These are phyloP conservation scores for Aspergillus bridgeri DNA, from an alignment of 495 filamentous ascomycete species.

Conservation along the genomic window DNA sequence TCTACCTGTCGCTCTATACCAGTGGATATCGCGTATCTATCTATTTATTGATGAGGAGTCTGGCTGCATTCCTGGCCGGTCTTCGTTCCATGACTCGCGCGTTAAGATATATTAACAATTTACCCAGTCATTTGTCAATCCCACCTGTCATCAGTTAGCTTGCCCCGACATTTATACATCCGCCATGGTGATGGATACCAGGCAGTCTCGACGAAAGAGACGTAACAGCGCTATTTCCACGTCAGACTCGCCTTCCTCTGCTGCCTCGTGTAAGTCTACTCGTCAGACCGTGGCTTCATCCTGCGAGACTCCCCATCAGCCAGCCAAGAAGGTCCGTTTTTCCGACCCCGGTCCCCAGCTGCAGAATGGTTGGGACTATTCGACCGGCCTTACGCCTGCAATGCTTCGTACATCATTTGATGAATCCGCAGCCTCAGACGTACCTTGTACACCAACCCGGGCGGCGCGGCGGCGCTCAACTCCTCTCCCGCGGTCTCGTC, in stretches of 20 bases:
- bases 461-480: slow-evolving; percentile 37
- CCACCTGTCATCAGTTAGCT: not conserved
- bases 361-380: slow-evolving; percentile 27
- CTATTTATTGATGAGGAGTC: too few species aligned
- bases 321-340: slow-evolving; percentile 66
- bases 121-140: not conserved
- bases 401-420: slow-evolving; percentile 55
- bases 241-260: slow-evolving; percentile 15
- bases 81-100: not conserved
- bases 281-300: not conserved
- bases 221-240: slow-evolving; percentile 25
- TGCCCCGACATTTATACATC: not conserved
- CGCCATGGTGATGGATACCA: slow-evolving; percentile 27
- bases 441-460: slow-evolving; percentile 38
- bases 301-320: slow-evolving; percentile 28
- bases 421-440: slow-evolving; percentile 9
- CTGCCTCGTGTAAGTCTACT: slow-evolving; percentile 13
- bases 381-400: slow-evolving; percentile 68
- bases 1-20: too few species aligned
- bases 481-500: slow-evolving; percentile 25
- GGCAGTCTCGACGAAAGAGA: slow-evolving; percentile 30
- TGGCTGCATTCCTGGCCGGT: not conserved
- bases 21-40: too few species aligned
- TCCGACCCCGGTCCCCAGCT: slow-evolving; percentile 61
- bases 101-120: not conserved